phyloP scores from a whole-genome alignment of 345 rosid species.

The Combretum micranthum region DNA sequence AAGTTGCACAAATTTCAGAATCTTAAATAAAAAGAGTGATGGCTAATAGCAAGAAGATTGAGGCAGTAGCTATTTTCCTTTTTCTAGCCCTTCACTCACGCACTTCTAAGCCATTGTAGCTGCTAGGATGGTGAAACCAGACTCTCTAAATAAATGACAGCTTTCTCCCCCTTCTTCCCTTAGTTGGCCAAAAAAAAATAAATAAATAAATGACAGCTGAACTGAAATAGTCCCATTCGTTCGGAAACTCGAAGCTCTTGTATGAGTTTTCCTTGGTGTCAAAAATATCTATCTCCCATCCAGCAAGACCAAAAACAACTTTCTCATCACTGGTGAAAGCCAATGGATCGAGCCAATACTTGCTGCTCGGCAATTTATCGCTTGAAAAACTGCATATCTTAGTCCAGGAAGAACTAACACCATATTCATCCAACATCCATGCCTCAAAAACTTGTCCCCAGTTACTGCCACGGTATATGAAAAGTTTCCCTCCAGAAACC shows the following conservation, averaged over 20 bases:
- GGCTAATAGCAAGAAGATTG: too few species aligned
- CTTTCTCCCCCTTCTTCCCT: too few species aligned
- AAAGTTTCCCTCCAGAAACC: background rate
- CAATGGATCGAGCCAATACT: background rate
- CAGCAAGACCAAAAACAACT: background rate
- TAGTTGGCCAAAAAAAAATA: too few species aligned
- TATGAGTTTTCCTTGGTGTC: background rate
- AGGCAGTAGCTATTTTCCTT: too few species aligned
- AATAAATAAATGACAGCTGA: too few species aligned
- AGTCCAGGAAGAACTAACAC: conserved; percentile 3
- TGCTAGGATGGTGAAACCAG: too few species aligned
- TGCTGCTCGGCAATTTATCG: background rate
- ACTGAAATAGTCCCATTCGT: too few species aligned
- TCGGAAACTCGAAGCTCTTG: background rate
- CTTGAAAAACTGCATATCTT: background rate
- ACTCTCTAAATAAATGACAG: too few species aligned
- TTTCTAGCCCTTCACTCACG: too few species aligned
- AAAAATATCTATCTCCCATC: background rate
- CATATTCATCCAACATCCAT: background rate
- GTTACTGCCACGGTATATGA: background rate
- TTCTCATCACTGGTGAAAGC: conserved; percentile 3
- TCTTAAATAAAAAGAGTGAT: too few species aligned
- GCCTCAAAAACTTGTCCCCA: background rate
- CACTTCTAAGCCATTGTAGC: too few species aligned
- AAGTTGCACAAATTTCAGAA: too few species aligned